Evolutionary conservation across 1,139 yeast genomes (phyloP), one percentile per base, ranked within the genome.

Genomic region (Taphrina deformans): DNA sequence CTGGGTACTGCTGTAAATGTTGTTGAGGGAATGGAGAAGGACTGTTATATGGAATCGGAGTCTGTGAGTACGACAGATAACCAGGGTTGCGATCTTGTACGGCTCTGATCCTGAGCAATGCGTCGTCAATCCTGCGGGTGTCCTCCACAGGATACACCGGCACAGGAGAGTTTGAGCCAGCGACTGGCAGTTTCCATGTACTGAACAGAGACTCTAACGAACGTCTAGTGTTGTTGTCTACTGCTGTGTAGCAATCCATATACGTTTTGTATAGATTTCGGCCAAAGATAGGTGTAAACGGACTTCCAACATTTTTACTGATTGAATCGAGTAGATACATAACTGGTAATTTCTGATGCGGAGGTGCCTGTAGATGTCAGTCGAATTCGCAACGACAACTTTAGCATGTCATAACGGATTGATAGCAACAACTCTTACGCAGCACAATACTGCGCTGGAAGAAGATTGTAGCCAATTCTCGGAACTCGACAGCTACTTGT

Each of bases 321-420:
- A 93, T 88, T n/a, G 97, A 91, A 75, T 93, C 99, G 66, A 93
- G 77, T 59, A 92, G 80, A 74, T 92, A 93, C 70, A 93, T 80
- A 2, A 95, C 85, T 72, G 84, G 93, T 65, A 93, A 80, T 76
- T 93, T 93, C 71, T 89, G 92, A 23, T 83, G 83, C 1, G 98
- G 98, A 3, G 89, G 81, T 69, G 86, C 83, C 74, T 74, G 64
- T 16, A 53, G 4, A 3, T 2, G 35, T 48, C 21, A 48, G 53
- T 10, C 24, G 12, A 24, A 10, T 7, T 7, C 51, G 27, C 18
- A 38, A 2, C 1, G 5, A 3, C 1, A n/a, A 1, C 14, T 38
- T 52, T 52, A 51, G 50, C 41, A 31, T n/a, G 9, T 7, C 46
- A 53, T 48, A 14, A 14, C 23, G n/a, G 29, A n/a, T 9, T 4